Conservation (phyloP, 1,139 yeast species). For the Saccharomyces hybrid region DNA sequence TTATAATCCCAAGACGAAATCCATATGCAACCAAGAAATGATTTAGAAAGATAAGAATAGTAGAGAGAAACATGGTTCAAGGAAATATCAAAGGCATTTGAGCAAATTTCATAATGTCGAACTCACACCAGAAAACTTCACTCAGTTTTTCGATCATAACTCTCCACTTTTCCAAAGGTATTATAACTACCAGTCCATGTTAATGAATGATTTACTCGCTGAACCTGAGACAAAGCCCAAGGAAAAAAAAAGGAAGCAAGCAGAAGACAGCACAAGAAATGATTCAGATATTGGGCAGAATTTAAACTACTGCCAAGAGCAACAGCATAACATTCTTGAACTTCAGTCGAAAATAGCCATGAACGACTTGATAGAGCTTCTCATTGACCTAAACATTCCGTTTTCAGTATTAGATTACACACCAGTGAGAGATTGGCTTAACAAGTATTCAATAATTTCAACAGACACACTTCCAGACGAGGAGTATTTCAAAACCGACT, state of each 20-base stretch:
- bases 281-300: not conserved
- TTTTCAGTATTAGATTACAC: not conserved
- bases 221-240: not conserved
- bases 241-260: not conserved
- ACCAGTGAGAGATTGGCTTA: not conserved
- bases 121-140: not conserved
- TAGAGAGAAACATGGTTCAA: not conserved
- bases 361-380: not conserved
- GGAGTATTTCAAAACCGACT: not conserved
- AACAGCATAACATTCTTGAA: not conserved
- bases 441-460: not conserved
- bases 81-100: not conserved
- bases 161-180: not conserved
- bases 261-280: not conserved
- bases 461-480: not conserved
- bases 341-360: not conserved
- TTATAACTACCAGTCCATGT: not conserved
- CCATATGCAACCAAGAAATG: not conserved
- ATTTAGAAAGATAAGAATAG: not conserved
- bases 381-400: not conserved
- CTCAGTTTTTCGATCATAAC: not conserved
- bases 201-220: not conserved
- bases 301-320: not conserved
- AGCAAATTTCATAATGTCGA: not conserved
- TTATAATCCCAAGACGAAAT: not conserved